Conservation (phyloP, 2,329 filamentous ascomycete species). For the Monilinia aucupariae region DNA sequence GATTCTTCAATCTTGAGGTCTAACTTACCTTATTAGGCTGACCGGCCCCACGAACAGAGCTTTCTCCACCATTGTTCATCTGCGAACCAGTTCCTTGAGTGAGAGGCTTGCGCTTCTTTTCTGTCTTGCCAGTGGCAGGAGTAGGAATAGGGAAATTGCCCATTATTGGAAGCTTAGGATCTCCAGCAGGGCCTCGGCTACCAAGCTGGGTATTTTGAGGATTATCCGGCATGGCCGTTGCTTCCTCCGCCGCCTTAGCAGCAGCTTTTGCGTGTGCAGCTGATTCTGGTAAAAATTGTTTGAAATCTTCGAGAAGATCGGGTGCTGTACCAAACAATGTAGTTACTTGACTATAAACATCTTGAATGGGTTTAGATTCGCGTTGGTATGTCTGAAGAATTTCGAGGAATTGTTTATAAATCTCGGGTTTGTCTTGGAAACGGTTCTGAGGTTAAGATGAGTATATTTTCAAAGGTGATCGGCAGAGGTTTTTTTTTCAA, state of each 20-base stretch:
- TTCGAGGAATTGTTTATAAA: slow-evolving; percentile 98
- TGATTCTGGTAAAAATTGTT: slow-evolving; percentile 94
- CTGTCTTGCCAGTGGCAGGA: slow-evolving; percentile 69
- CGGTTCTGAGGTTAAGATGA: slow-evolving; percentile 63
- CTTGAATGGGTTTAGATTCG: slow-evolving; percentile 96
- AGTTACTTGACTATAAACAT: slow-evolving; percentile 96
- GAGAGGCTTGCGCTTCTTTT: slow-evolving; percentile 71
- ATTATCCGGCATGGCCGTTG: slow-evolving; percentile 38
- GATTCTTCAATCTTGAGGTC: not conserved
- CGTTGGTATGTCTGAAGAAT: slow-evolving; percentile 97
- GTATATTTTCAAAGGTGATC: slow-evolving; percentile 17
- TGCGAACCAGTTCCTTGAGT: slow-evolving; percentile 35
- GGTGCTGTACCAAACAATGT: slow-evolving; percentile 88
- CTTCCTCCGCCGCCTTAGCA: slow-evolving; percentile 61
- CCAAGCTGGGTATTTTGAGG: slow-evolving; percentile 49
- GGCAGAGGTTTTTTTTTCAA: slow-evolving; percentile 24
- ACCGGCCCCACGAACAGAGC: slow-evolving; percentile 29
- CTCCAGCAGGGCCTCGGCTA: slow-evolving; percentile 39
- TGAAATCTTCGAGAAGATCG: slow-evolving; percentile 95
- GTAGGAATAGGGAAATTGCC: slow-evolving; percentile 81
- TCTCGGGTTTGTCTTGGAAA: slow-evolving; percentile 92
- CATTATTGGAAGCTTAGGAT: slow-evolving; percentile 79
- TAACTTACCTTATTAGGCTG: slow-evolving; percentile 46
- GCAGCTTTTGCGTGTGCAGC: slow-evolving; percentile 61
- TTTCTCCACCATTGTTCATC: slow-evolving; percentile 26